These are phyloP conservation scores for Hypoxylon intermedium DNA, from an alignment of 495 filamentous ascomycete species.

Conservation along the genomic window DNA sequence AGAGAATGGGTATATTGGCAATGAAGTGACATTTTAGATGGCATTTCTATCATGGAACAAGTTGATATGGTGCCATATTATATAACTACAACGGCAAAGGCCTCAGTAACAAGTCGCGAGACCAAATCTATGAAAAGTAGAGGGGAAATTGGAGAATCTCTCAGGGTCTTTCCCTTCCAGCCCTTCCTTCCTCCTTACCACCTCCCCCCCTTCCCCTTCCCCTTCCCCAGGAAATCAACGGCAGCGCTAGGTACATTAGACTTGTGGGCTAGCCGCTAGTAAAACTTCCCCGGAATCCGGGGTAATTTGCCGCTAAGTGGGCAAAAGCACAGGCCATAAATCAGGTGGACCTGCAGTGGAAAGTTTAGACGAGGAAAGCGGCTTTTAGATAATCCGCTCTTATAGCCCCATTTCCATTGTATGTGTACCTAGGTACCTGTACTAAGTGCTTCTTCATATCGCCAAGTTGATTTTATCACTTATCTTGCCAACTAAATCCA, in stretches of 20 bases:
- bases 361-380: not conserved
- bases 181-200: no score
- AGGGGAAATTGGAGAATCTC: not conserved
- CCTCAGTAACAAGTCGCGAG: not conserved
- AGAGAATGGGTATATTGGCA: no score
- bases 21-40: not conserved
- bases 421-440: not conserved
- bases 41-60: not conserved
- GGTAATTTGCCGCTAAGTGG: conserved; percentile 3
- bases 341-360: not conserved
- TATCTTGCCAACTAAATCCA: not conserved
- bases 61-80: not conserved
- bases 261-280: not conserved
- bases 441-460: not conserved
- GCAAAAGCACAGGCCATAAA: not conserved
- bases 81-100: not conserved
- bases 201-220: not conserved
- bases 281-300: conserved; percentile 24
- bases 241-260: not conserved
- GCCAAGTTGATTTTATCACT: conserved; percentile 2
- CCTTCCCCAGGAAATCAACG: conserved; percentile 10
- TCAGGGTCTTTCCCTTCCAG: conserved; percentile 9
- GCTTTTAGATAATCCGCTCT: not conserved
- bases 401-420: not conserved
- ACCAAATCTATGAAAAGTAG: not conserved